These are phyloP conservation scores for Eimeria acervulina DNA, from an alignment of 169 alveolate genomes.

Conservation along the genomic window DNA sequence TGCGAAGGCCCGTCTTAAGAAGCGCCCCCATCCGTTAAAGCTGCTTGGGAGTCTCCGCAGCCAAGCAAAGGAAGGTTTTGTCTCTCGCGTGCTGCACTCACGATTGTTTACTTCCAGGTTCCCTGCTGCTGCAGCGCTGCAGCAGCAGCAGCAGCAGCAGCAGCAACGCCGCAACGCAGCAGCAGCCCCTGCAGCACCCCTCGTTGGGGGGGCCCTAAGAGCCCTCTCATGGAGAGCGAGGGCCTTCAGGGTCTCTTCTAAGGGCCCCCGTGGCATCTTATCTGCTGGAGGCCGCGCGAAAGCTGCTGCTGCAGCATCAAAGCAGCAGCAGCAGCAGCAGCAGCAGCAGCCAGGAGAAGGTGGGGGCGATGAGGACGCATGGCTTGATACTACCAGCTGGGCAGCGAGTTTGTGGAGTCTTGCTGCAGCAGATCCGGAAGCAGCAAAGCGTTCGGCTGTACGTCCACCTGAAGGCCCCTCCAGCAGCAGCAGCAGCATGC, in stretches of 20 bases:
- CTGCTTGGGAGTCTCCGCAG: constrained; percentile 37
- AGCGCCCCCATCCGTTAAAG: neutral
- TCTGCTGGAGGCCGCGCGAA: neutral
- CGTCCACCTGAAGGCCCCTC: constrained; percentile 15
- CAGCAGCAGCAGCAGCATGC: constrained; percentile 45
- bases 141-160: constrained; percentile 58
- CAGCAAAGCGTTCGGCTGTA: constrained; percentile 14
- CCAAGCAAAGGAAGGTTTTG: constrained; percentile 4
- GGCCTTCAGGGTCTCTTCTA: constrained; percentile 18
- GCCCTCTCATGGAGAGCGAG: constrained; percentile 65
- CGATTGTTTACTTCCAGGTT: neutral
- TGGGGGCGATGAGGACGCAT: constrained; percentile 40
- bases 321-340: too few relatives aligned
- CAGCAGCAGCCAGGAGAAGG: neutral
- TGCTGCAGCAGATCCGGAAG: neutral
- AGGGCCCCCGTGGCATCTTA: constrained; percentile 41
- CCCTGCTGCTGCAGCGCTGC: constrained; percentile 47
- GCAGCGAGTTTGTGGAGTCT: constrained; percentile 46
- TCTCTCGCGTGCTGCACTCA: constrained; percentile 54
- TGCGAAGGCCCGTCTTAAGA: constrained; percentile 11
- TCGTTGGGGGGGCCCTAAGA: constrained; percentile 27
- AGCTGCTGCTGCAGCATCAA: constrained; percentile 45
- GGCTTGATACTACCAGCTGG: constrained; percentile 47
- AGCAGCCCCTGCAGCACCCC: constrained; percentile 28
- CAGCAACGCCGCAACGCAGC: constrained; percentile 8